These are phyloP conservation scores for Cucurbita pepo DNA, from an alignment of 306 rosid species.

Conservation along the genomic window DNA sequence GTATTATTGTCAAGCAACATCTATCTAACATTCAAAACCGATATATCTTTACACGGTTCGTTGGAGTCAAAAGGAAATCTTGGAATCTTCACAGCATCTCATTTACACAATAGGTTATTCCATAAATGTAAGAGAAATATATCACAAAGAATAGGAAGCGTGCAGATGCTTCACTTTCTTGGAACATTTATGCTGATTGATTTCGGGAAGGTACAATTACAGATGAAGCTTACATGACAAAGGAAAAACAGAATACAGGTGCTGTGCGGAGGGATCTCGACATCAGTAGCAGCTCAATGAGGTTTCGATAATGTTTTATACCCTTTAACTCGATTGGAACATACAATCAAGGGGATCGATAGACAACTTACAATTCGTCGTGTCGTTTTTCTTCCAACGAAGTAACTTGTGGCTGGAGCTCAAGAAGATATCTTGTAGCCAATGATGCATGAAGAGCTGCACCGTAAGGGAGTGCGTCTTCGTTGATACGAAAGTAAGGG, in stretches of 20 bases:
- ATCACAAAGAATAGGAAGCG: background rate
- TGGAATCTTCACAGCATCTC: background rate
- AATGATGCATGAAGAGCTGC: constrained; percentile 89
- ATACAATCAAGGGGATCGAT: background rate
- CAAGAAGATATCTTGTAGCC: constrained; percentile 43
- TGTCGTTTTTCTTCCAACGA: constrained; percentile 9
- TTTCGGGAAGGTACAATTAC: background rate
- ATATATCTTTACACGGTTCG: background rate
- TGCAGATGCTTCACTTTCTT: background rate
- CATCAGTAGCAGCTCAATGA: background rate
- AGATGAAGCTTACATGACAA: background rate
- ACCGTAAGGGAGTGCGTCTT: constrained; percentile 59
- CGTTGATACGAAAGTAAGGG: constrained; percentile 44
- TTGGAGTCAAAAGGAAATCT: background rate
- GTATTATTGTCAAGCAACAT: background rate
- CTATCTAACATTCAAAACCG: background rate
- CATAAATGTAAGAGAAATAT: background rate
- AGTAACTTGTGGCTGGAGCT: constrained; percentile 15
- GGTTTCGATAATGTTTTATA: background rate
- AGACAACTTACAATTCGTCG: constrained; percentile 36
- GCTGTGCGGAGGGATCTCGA: background rate
- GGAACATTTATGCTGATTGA: background rate
- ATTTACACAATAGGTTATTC: background rate
- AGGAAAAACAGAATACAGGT: background rate
- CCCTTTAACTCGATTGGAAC: background rate